Conservation (phyloP, 306 rosid genomes). For the Quercus variabilis region DNA sequence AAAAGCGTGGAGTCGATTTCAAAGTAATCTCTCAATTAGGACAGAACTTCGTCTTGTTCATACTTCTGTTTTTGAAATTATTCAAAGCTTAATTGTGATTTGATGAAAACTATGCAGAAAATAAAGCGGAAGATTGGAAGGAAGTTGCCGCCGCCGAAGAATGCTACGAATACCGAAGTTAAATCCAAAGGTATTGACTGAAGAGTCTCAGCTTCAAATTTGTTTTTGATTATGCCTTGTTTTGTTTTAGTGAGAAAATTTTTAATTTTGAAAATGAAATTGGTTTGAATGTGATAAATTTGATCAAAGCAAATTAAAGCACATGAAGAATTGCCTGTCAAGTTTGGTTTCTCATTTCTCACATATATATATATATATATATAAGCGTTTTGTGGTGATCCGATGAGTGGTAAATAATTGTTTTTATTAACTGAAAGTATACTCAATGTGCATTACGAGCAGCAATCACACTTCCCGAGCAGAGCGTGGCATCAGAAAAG, state of each 20-base stretch:
- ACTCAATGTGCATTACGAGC: constrained; percentile 24
- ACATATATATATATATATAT: too few relatives aligned
- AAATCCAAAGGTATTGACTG: constrained; percentile 64
- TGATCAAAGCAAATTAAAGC: too few relatives aligned
- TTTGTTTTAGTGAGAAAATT: neutral
- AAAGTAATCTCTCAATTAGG: constrained; percentile 37
- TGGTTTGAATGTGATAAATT: neutral
- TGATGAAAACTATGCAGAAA: constrained; percentile 45
- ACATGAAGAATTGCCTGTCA: too few relatives aligned
- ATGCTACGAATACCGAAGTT: constrained; percentile 75
- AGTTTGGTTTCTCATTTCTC: neutral
- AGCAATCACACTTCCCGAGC: constrained; percentile 91
- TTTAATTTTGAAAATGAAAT: neutral
- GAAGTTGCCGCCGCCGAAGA: constrained; percentile 83
- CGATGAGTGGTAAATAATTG: neutral
- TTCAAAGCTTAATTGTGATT: neutral
- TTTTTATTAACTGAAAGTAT: constrained; percentile 9
- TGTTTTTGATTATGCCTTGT: neutral
- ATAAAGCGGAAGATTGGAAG: constrained; percentile 78
- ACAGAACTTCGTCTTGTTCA: neutral
- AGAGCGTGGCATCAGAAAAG: constrained; percentile 82
- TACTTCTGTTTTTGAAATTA: neutral
- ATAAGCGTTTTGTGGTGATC: neutral
- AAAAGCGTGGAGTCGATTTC: constrained; percentile 67
- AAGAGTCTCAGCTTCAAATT: neutral